phyloP scores from a whole-genome alignment of 2,329 filamentous ascomycete genomes.

The Huntiella decipiens region DNA sequence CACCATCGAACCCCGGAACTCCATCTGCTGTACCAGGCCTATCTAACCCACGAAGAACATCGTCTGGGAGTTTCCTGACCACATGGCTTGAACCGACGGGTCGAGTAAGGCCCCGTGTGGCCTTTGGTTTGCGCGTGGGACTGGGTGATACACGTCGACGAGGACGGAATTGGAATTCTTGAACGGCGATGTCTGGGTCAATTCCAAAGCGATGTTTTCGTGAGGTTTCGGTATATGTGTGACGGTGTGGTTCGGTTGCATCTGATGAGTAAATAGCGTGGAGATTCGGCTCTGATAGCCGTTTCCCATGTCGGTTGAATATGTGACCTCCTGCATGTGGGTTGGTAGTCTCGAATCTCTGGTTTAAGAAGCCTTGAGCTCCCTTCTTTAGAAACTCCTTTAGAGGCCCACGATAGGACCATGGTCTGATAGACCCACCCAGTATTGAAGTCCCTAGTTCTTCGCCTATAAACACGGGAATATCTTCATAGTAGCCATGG shows the following conservation, averaged over 20 bases:
- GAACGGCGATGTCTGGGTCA: too few relatives aligned
- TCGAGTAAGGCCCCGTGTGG: too few relatives aligned
- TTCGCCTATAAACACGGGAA: conserved; percentile 14
- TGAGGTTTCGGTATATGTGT: too few relatives aligned
- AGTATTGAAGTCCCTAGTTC: conserved; percentile 8
- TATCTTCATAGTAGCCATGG: conserved; percentile 40
- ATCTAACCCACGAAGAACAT: too few relatives aligned
- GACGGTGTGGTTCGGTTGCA: not conserved
- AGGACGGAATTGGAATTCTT: too few relatives aligned
- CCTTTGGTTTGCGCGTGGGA: too few relatives aligned
- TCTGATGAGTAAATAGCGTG: not conserved
- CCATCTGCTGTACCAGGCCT: too few relatives aligned
- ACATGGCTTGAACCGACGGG: too few relatives aligned
- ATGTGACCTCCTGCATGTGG: conserved; percentile 14
- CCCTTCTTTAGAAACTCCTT: conserved; percentile 36
- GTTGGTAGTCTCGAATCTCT: conserved; percentile 23
- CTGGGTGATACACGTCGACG: too few relatives aligned
- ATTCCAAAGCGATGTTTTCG: too few relatives aligned
- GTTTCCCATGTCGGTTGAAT: conserved; percentile 1
- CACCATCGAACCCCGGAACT: too few relatives aligned
- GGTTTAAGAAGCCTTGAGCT: conserved; percentile 33
- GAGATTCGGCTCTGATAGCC: conserved; percentile 2
- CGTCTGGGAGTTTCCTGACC: too few relatives aligned
- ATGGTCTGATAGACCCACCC: conserved; percentile 25
- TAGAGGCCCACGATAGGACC: conserved; percentile 31